Percentiles rank a stretch among this genome's conserved stretches.
phyloP scores from a whole-genome alignment of 2,329 filamentous ascomycete genomes.

The Fusarium camptoceras region DNA sequence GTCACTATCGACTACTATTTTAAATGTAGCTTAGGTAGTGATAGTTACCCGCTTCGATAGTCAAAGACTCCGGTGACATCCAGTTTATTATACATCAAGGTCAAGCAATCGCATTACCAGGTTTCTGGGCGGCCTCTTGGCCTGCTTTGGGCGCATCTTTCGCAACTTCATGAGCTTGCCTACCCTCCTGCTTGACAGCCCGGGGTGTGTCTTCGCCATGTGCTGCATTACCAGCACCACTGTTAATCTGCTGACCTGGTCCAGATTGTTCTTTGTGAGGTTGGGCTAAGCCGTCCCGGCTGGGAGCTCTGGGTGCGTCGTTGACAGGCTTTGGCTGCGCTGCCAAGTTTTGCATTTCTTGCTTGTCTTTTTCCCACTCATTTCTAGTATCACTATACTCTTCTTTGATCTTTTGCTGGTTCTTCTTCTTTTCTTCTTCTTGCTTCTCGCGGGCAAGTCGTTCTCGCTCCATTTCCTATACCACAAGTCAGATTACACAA shows the following conservation, averaged over 20 bases:
- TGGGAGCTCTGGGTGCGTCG: conserved; percentile 31
- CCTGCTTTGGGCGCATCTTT: conserved; percentile 21
- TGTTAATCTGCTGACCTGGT: conserved; percentile 17
- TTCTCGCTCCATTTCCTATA: conserved; percentile 91
- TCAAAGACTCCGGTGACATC: conserved; percentile 25
- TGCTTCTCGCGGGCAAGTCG: conserved; percentile 82
- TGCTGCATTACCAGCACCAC: conserved; percentile 16
- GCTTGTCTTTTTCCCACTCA: conserved; percentile 93
- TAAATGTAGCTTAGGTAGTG: conserved; percentile 1
- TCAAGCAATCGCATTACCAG: conserved; percentile 29
- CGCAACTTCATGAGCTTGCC: conserved; percentile 14
- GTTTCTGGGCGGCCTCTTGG: conserved; percentile 20
- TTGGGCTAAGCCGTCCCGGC: conserved; percentile 28
- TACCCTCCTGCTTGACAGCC: conserved; percentile 22
- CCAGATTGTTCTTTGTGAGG: conserved; percentile 28
- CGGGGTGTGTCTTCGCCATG: conserved; percentile 22
- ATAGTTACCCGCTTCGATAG: conserved; percentile 2
- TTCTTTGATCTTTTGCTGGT: conserved; percentile 78
- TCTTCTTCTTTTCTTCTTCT: conserved; percentile 74
- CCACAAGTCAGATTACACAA: conserved; percentile 27
- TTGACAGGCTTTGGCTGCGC: conserved; percentile 36
- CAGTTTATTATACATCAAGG: conserved; percentile 39
- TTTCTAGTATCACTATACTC: conserved; percentile 80
- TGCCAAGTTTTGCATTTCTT: conserved; percentile 75
- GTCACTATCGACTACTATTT: conserved; percentile 9